phyloP scores from a whole-genome alignment of 495 filamentous ascomycete species.

The Barbatosphaeria neglecta region DNA sequence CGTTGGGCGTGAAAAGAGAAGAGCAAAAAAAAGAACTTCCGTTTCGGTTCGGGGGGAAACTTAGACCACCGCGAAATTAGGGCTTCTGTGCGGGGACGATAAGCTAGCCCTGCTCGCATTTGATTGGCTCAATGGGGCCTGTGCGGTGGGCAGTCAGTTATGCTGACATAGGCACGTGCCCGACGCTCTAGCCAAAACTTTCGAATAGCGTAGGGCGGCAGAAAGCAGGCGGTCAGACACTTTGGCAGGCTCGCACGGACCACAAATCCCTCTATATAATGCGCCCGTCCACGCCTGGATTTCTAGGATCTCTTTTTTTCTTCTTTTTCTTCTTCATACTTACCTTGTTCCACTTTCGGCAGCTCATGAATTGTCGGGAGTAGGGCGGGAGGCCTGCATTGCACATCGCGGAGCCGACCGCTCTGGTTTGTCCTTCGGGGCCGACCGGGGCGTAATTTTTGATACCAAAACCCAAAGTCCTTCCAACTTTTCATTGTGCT shows the following conservation, averaged over 20 bases:
- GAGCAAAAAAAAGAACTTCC: too few relatives aligned
- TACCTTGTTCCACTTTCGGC: conserved; percentile 20
- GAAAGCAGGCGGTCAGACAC: not conserved
- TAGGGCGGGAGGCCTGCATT: conserved; percentile 21
- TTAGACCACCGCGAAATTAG: too few relatives aligned
- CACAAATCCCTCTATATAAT: not conserved
- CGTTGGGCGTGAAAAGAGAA: too few relatives aligned
- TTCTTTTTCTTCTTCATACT: conserved; percentile 23
- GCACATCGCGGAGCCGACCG: conserved; percentile 13
- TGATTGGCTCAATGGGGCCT: not conserved
- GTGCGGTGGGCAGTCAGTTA: too few relatives aligned
- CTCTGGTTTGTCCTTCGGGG: conserved; percentile 9
- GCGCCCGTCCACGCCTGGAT: not conserved
- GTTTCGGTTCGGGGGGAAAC: too few relatives aligned
- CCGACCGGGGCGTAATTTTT: conserved; percentile 9
- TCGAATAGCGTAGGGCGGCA: not conserved
- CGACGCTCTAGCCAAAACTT: not conserved
- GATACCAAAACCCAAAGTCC: not conserved
- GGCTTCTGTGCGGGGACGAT: not conserved
- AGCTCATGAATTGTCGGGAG: conserved; percentile 18
- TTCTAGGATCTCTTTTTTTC: conserved; percentile 9
- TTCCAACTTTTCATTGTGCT: conserved; percentile 8
- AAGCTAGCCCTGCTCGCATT: not conserved
- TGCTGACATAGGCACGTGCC: too few relatives aligned
- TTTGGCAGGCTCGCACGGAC: conserved; percentile 3